Conservation (phyloP, 1,284 basidiomycete genomes). For the Meira miltonrushii region DNA sequence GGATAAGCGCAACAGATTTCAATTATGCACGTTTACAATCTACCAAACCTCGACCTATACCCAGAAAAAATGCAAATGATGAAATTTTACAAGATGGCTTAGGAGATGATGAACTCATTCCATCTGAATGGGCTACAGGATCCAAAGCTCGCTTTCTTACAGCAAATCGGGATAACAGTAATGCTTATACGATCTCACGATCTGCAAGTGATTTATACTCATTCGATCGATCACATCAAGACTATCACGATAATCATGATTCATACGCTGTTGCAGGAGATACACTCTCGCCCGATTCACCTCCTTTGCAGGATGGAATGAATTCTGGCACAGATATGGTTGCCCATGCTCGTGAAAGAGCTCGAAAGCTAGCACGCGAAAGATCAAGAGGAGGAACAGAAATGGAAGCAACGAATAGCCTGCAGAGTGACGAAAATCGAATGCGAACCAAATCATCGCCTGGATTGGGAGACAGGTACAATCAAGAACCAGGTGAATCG, state of each 20-base stretch:
- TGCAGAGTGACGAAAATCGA: not conserved
- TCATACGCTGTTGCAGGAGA: too few relatives aligned
- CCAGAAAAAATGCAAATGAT: not conserved
- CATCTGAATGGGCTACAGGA: constrained; percentile 10
- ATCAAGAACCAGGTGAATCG: not conserved
- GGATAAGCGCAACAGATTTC: constrained; percentile 28
- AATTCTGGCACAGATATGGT: not conserved
- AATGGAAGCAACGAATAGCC: not conserved
- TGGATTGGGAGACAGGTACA: not conserved
- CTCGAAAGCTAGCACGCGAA: constrained; percentile 6
- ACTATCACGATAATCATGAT: not conserved
- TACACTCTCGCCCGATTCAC: too few relatives aligned
- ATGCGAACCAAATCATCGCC: not conserved
- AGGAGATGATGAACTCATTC: constrained; percentile 7
- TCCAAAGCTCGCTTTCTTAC: constrained; percentile 2
- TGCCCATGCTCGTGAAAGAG: not conserved
- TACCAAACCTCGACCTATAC: not conserved
- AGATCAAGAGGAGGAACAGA: not conserved
- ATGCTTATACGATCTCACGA: too few relatives aligned
- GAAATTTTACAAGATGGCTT: constrained; percentile 8
- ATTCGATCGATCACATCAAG: not conserved
- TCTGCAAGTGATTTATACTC: too few relatives aligned
- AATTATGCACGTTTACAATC: not conserved
- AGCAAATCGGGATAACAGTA: not conserved
- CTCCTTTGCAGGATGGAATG: not conserved